Evolutionary conservation across 352 stramenopile species (phyloP).

Genomic region (Phytopythium sindhum): DNA sequence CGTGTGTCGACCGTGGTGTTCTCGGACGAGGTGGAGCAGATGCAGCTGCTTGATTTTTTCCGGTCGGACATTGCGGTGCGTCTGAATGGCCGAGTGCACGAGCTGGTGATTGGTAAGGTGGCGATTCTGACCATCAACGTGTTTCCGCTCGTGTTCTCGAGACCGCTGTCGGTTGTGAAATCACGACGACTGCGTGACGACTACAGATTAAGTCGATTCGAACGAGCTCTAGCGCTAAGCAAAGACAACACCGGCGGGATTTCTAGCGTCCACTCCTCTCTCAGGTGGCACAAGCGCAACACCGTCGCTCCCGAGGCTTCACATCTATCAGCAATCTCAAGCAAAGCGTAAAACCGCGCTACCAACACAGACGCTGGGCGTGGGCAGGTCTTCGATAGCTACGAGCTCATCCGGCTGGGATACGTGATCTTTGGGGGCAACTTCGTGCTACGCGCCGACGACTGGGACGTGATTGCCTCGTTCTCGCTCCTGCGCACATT

Average conservation of each 20-base stretch:
- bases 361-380: too few relatives aligned
- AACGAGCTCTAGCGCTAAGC: background rate
- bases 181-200: background rate
- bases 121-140: too few relatives aligned
- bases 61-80: too few relatives aligned
- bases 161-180: background rate
- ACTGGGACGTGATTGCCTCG: constrained; percentile 18
- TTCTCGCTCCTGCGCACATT: constrained; percentile 11
- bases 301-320: background rate
- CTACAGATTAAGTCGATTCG: background rate
- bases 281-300: background rate
- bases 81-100: too few relatives aligned
- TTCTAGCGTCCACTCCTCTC: background rate
- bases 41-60: too few relatives aligned
- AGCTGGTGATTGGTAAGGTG: too few relatives aligned
- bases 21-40: too few relatives aligned
- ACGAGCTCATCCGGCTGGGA: constrained; percentile 22
- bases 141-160: constrained; percentile 2
- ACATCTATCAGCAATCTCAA: background rate
- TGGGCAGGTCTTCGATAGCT: constrained; percentile 10
- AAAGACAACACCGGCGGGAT: background rate
- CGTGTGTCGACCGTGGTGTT: too few relatives aligned
- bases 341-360: too few relatives aligned
- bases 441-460: constrained; percentile 17
- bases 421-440: constrained; percentile 23